phyloP scores from a whole-genome alignment of 2,329 filamentous ascomycete genomes.

The Hymenoscyphus linearis region DNA sequence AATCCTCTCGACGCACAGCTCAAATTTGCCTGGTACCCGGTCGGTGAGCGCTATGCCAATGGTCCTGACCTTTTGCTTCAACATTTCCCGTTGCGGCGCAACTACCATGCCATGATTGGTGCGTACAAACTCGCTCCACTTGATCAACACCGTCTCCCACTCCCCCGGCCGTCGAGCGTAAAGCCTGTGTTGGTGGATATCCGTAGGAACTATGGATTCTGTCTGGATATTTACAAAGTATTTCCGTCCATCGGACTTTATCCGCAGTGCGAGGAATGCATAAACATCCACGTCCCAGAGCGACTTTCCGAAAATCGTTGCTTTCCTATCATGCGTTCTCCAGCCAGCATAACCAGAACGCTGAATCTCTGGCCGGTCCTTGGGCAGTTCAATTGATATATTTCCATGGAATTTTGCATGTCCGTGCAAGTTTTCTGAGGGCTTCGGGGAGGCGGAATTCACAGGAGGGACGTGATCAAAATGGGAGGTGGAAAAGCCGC shows the following conservation, averaged over 20 bases:
- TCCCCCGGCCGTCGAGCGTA: conserved; percentile 73
- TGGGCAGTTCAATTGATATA: conserved; percentile 81
- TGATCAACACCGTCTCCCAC: conserved; percentile 94
- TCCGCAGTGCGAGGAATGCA: conserved; percentile 75
- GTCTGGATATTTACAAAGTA: conserved; percentile 97
- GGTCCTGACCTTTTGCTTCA: conserved; percentile 78
- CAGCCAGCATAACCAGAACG: conserved; percentile 86
- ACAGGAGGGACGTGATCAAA: conserved; percentile 47
- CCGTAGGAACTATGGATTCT: conserved; percentile 87
- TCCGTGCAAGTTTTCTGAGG: conserved; percentile 35
- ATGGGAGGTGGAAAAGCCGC: conserved; percentile 72
- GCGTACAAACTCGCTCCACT: conserved; percentile 87
- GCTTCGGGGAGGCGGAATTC: conserved; percentile 16
- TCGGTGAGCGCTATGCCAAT: conserved; percentile 88
- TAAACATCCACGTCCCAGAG: conserved; percentile 91
- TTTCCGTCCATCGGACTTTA: conserved; percentile 85
- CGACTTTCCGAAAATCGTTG: conserved; percentile 79
- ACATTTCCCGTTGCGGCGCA: conserved; percentile 85
- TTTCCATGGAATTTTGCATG: conserved; percentile 80
- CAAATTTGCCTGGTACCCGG: conserved; percentile 80
- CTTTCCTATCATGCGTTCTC: conserved; percentile 70
- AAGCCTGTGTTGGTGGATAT: conserved; percentile 89
- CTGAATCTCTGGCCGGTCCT: conserved; percentile 66
- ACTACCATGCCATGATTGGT: conserved; percentile 91
- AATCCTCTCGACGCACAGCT: conserved; percentile 76